phyloP scores from a whole-genome alignment of 345 rosid species.

The Clausena lansium region DNA sequence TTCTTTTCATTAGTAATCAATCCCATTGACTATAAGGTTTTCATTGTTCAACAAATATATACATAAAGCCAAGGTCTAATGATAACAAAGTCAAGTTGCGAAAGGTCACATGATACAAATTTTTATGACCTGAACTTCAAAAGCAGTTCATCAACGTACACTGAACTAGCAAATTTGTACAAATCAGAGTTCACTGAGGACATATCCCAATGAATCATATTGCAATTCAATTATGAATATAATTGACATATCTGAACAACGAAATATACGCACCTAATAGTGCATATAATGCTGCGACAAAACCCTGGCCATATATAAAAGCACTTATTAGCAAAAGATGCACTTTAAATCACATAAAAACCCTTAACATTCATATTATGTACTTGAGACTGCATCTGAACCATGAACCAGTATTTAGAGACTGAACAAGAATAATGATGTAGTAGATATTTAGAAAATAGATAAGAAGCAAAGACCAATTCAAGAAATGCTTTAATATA shows the following conservation, averaged over 20 bases:
- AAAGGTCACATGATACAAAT: background rate
- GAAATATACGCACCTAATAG: slow-evolving; percentile 51
- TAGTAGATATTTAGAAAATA: background rate
- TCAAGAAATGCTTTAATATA: background rate
- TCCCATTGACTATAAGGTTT: background rate
- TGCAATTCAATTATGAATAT: background rate
- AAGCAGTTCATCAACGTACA: background rate
- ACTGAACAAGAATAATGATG: background rate
- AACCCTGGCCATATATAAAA: slow-evolving; percentile 51
- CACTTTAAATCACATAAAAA: background rate
- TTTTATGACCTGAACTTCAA: background rate
- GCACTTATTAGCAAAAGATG: slow-evolving; percentile 12
- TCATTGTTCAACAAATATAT: background rate
- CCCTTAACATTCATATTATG: background rate
- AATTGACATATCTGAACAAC: background rate
- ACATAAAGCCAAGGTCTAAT: background rate
- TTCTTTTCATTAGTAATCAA: background rate
- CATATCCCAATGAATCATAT: background rate
- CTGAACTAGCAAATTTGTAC: background rate
- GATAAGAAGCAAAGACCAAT: background rate
- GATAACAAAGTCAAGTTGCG: background rate
- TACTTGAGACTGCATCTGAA: background rate
- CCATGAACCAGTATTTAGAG: background rate
- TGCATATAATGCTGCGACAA: slow-evolving; percentile 55
- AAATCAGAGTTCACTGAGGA: background rate